Base-by-base conservation (phyloP, 2,329 filamentous ascomycete genomes). In the Capronia americana region DNA sequence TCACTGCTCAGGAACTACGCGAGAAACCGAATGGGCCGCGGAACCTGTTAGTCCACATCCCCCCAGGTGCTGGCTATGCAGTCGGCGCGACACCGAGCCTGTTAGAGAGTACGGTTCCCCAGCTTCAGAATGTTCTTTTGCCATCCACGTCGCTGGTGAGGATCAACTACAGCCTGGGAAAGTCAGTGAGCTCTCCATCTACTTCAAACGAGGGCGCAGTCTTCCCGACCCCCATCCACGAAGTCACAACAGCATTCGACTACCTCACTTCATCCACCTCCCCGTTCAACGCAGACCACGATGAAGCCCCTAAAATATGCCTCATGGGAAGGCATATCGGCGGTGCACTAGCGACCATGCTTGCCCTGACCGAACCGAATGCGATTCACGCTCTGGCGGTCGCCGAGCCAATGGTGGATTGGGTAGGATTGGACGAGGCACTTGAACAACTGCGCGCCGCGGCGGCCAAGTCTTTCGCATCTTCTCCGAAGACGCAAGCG, bases 311-410 rank as follows among this genome's bases (percentile, higher is more conserved):
- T 1, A 69, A 57, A 48, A 70, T 73, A 66, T 66, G 68, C 46
- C 76, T 74, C 61, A 73, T 77, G 54, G 77, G 78, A 26, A 75
- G 75, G 34, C 74, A 77, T 57, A 75, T 78, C 23, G 77, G 77
- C 0, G 80, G 79, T 20, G 80, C 79, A 0, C 65, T 82, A 57
- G 79, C 79, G 3, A 66, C 80, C 2, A 80, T 80, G 77, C 75
- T 82, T 11, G 76, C 79, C 0, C 73, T 82, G 20, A 82, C 73
- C 71, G 20, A 77, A 70, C 77, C 78, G 51, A 75, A 77, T 26
- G 73, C 73, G 0, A 75, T 79, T 26, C 64, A 78, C 28, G 76
- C 77, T 32, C 73, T 77, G 6, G 75, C 76, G 2, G 73, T 65
- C 0, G 71, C 76, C 24, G 71, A 77, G 5, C 71, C 78, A 1